These are phyloP conservation scores for Hypericum perforatum DNA, from an alignment of 345 rosid species.

Conservation along the genomic window DNA sequence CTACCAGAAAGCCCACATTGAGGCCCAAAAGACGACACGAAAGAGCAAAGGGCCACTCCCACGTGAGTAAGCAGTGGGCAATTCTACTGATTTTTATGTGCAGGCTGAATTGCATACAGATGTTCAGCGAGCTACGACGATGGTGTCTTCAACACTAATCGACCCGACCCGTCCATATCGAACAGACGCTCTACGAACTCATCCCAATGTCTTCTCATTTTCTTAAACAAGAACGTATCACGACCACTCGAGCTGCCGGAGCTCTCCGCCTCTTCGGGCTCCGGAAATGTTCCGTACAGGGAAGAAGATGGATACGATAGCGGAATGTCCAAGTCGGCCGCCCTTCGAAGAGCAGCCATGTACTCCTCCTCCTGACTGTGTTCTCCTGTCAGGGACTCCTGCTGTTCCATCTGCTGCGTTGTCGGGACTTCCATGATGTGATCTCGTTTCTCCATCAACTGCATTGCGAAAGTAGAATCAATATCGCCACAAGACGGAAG, in stretches of 20 bases:
- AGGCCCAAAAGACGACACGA: too few species aligned
- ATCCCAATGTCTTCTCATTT: slow-evolving; percentile 45
- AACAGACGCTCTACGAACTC: slow-evolving; percentile 40
- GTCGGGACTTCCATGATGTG: slow-evolving; percentile 54
- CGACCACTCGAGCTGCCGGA: slow-evolving; percentile 34
- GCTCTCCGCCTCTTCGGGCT: slow-evolving; percentile 43
- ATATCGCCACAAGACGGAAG: too few species aligned
- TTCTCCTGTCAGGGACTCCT: slow-evolving; percentile 53
- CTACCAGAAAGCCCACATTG: too few species aligned
- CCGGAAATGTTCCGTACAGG: slow-evolving; percentile 71
- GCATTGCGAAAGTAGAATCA: slow-evolving; percentile 7
- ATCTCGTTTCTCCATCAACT: slow-evolving; percentile 81
- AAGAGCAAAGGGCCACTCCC: too few species aligned
- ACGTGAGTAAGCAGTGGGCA: too few species aligned
- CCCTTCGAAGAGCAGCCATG: slow-evolving; percentile 70
- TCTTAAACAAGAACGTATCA: slow-evolving; percentile 16
- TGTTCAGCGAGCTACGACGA: slow-evolving; percentile 3
- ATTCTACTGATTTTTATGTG: background rate
- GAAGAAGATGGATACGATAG: slow-evolving; percentile 40
- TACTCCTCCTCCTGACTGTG: slow-evolving; percentile 78
- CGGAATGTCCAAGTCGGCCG: slow-evolving; percentile 61
- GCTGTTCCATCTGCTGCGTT: slow-evolving; percentile 74
- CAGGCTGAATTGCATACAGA: background rate
- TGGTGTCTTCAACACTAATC: slow-evolving; percentile 32
- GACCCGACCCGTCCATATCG: slow-evolving; percentile 44